Conservation (phyloP, 306 rosid genomes). For the Cicer arietinum region DNA sequence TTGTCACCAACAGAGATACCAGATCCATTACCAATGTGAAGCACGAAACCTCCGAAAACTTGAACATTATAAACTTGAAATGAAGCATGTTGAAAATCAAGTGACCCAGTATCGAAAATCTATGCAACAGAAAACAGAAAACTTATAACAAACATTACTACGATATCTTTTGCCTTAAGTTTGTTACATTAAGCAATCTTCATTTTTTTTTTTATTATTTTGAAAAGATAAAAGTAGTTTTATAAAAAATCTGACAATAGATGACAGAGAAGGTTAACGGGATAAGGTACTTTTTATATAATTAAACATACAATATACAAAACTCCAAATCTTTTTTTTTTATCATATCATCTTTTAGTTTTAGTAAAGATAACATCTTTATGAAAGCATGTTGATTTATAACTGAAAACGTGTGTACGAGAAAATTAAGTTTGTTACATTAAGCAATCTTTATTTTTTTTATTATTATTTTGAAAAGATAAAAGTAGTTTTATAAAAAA, state of each 20-base stretch:
- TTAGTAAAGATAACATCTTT: background rate
- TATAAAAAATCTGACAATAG: background rate
- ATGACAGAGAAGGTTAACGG: background rate
- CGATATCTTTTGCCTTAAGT: background rate
- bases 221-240: slow-evolving; percentile 1
- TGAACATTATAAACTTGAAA: slow-evolving; percentile 86
- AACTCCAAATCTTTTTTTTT: background rate
- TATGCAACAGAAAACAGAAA: slow-evolving; percentile 35
- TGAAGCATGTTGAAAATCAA: slow-evolving; percentile 64
- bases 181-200: slow-evolving; percentile 10
- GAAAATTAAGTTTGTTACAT: background rate
- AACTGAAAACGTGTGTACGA: too few species aligned
- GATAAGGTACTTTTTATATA: background rate
- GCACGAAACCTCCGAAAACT: slow-evolving; percentile 82
- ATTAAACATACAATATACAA: slow-evolving; percentile 5
- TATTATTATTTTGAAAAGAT: background rate
- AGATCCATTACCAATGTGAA: slow-evolving; percentile 82
- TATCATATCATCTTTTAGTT: background rate
- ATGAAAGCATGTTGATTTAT: slow-evolving; percentile 28
- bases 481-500: slow-evolving; percentile 5
- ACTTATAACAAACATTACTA: slow-evolving; percentile 39
- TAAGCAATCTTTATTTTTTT: background rate
- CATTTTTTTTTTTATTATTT: background rate
- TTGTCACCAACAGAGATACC: slow-evolving; percentile 79
- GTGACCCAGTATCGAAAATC: slow-evolving; percentile 93